A percentile compares a stretch with the other conserved stretches of the same genome.
These are phyloP conservation scores for Hysterium pulicare DNA, from an alignment of 2,329 filamentous ascomycete species.

Conservation along the genomic window DNA sequence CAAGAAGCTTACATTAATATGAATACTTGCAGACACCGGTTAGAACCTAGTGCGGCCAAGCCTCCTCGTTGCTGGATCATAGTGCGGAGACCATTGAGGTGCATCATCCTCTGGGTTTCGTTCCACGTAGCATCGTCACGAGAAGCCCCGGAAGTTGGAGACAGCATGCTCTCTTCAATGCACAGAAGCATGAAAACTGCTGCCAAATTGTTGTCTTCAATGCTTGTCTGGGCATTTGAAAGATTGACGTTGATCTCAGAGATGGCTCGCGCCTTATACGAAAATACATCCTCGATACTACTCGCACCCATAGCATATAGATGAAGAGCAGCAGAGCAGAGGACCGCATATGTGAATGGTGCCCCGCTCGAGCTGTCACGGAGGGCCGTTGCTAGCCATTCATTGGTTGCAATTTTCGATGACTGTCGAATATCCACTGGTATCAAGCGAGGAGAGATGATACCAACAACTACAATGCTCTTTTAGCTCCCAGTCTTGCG, in stretches of 20 bases:
- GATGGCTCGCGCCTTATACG: slow-evolving; percentile 27
- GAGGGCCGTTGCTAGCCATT: slow-evolving; percentile 26
- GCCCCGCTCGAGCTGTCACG: slow-evolving; percentile 18
- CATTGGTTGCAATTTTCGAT: slow-evolving; percentile 15
- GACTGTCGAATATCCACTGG: slow-evolving; percentile 24
- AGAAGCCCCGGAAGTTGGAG: slow-evolving; percentile 1
- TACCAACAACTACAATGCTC: slow-evolving; percentile 24
- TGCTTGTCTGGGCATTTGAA: slow-evolving; percentile 16
- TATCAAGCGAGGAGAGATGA: slow-evolving; percentile 19
- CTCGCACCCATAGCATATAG: slow-evolving; percentile 13
- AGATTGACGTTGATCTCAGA: slow-evolving; percentile 27
- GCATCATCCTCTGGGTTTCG: slow-evolving; percentile 18
- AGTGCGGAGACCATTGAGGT: slow-evolving; percentile 26
- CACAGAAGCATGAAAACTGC: slow-evolving; percentile 31
- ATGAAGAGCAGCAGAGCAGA: slow-evolving; percentile 24
- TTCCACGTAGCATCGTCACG: slow-evolving; percentile 17
- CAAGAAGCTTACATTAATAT: slow-evolving; percentile 22
- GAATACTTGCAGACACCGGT: slow-evolving; percentile 29
- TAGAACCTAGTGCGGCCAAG: slow-evolving; percentile 22
- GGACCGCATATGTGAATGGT: slow-evolving; percentile 28
- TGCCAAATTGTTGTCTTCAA: slow-evolving; percentile 30
- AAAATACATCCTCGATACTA: slow-evolving; percentile 9
- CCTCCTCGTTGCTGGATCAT: slow-evolving; percentile 36
- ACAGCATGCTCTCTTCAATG: slow-evolving; percentile 28
- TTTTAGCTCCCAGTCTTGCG: too few species aligned